These are phyloP conservation scores for Planoprotostelium fungivorum DNA, from an alignment of 78 protist genomes.

Conservation along the genomic window DNA sequence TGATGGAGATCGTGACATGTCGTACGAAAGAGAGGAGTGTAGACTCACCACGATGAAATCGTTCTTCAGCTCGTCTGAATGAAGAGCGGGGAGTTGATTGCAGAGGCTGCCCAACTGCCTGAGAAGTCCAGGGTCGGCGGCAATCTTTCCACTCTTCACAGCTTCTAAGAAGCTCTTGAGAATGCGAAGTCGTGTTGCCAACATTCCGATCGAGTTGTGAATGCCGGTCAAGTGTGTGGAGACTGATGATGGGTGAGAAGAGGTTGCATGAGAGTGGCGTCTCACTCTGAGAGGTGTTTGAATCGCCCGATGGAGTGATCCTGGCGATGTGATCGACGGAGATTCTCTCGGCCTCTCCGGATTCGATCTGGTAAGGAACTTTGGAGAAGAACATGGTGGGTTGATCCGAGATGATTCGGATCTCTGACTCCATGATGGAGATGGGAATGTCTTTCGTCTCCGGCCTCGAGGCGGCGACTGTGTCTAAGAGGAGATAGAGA, in stretches of 20 bases:
- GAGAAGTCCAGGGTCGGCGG: conserved; percentile 52
- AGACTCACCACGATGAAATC: not conserved
- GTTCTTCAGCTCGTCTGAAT: conserved; percentile 1
- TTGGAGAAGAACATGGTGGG: conserved; percentile 47
- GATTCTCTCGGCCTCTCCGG: conserved; percentile 75
- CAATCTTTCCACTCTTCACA: conserved; percentile 26
- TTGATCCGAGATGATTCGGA: conserved; percentile 44
- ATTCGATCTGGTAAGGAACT: conserved; percentile 46
- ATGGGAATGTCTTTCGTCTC: conserved; percentile 58
- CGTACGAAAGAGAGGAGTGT: not conserved
- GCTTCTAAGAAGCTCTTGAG: conserved; percentile 37
- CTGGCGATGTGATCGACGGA: conserved; percentile 79
- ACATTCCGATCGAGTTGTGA: conserved; percentile 69
- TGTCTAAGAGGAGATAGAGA: conserved; percentile 63
- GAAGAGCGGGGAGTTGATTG: conserved; percentile 61
- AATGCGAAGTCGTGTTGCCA: conserved; percentile 43
- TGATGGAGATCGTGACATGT: not conserved
- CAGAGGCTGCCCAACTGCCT: conserved; percentile 60
- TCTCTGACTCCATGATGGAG: conserved; percentile 59
- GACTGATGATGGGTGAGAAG: not conserved
- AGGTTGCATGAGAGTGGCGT: not conserved
- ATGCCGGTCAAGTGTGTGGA: conserved; percentile 34
- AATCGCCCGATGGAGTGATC: conserved; percentile 40
- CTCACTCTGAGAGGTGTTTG: not conserved
- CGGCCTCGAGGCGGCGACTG: not conserved